These are phyloP conservation scores for Solanum medicagineum DNA, from an alignment of 257 asterid genomes.

Conservation along the genomic window DNA sequence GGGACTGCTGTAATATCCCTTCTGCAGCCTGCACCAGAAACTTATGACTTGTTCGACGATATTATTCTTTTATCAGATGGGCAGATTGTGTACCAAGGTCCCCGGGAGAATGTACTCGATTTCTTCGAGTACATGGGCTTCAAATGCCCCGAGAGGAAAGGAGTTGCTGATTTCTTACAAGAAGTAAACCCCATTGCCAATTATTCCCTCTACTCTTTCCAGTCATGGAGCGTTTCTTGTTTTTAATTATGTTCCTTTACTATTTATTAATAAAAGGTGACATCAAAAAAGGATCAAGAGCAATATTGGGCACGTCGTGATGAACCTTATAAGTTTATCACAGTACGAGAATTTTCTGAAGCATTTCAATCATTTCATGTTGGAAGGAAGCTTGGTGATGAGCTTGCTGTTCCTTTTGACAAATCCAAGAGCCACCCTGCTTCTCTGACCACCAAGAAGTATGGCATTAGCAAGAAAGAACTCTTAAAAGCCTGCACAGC, in stretches of 20 bases:
- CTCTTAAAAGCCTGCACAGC: constrained; percentile 56
- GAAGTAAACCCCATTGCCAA: constrained; percentile 34
- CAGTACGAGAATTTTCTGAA: constrained; percentile 54
- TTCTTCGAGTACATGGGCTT: constrained; percentile 72
- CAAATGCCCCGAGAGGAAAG: constrained; percentile 84
- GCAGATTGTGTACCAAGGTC: constrained; percentile 75
- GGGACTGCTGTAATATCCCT: constrained; percentile 83
- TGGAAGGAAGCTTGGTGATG: constrained; percentile 54
- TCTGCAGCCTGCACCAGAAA: constrained; percentile 90
- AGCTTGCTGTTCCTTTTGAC: constrained; percentile 56
- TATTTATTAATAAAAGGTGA: constrained; percentile 30
- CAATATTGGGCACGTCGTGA: constrained; percentile 64
- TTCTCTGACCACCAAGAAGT: constrained; percentile 43
- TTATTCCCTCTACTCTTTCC: not conserved
- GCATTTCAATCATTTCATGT: constrained; percentile 64
- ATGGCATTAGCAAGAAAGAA: constrained; percentile 66
- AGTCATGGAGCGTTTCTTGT: not conserved
- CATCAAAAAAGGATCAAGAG: constrained; percentile 83
- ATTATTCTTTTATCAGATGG: constrained; percentile 75
- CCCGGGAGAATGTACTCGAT: constrained; percentile 59
- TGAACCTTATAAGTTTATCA: constrained; percentile 38
- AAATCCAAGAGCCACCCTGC: constrained; percentile 61
- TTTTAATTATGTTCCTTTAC: not conserved
- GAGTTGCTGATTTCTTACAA: constrained; percentile 84
- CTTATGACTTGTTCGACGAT: constrained; percentile 72